Conservation (phyloP, 2,329 filamentous ascomycete species). For the Botrytis sinoallii region DNA sequence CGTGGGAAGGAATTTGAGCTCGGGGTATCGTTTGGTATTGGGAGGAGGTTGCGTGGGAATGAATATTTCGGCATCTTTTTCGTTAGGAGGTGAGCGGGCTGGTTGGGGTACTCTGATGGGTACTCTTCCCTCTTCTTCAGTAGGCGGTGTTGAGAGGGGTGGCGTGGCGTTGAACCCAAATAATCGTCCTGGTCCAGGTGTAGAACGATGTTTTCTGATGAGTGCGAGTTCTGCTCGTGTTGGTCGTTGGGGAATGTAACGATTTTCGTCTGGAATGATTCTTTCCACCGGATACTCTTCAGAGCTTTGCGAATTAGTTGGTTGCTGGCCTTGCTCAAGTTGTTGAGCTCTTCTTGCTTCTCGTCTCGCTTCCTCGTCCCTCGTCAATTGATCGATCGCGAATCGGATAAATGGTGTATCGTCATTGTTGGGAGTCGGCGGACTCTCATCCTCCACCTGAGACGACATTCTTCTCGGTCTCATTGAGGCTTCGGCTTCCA, state of each 20-base stretch:
- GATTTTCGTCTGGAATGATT: conserved; percentile 47
- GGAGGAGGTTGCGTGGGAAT: conserved; percentile 46
- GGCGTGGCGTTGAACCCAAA: conserved; percentile 36
- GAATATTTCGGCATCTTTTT: conserved; percentile 42
- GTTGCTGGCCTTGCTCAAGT: conserved; percentile 43
- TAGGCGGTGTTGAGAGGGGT: conserved; percentile 29
- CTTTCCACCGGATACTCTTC: conserved; percentile 48
- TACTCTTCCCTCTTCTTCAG: neutral
- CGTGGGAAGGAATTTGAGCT: conserved; percentile 67
- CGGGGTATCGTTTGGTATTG: conserved; percentile 45
- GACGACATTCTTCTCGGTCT: conserved; percentile 26
- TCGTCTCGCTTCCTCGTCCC: conserved; percentile 60
- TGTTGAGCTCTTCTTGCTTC: conserved; percentile 32
- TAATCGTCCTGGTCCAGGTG: conserved; percentile 33
- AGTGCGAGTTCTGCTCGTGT: conserved; percentile 35
- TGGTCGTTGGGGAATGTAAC: conserved; percentile 28
- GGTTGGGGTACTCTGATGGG: neutral
- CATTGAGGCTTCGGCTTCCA: conserved; percentile 28
- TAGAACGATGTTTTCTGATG: conserved; percentile 39
- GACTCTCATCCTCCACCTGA: conserved; percentile 21
- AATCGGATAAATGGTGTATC: conserved; percentile 87
- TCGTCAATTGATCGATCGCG: conserved; percentile 81
- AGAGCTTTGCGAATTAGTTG: conserved; percentile 43
- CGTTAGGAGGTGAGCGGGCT: conserved; percentile 12
- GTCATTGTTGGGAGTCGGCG: conserved; percentile 59